A percentile compares a stretch with the other conserved stretches of the same genome.
phyloP scores from a whole-genome alignment of 192 early-diverging fungal species.

The Entomortierella chlamydospora region DNA sequence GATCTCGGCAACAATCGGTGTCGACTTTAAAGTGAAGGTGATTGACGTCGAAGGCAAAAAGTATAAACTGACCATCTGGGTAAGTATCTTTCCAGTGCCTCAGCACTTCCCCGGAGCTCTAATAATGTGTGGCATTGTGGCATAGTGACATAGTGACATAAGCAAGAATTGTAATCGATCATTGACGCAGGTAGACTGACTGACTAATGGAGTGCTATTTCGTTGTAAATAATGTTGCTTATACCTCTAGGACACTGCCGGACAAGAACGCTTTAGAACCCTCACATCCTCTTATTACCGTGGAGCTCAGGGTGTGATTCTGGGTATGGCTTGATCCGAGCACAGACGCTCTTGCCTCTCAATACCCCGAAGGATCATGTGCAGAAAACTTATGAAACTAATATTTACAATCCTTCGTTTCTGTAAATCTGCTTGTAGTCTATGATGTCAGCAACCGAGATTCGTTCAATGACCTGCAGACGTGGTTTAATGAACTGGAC shows the following conservation, averaged over 20 bases:
- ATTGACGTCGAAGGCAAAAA: constrained; percentile 84
- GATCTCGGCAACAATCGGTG: constrained; percentile 91
- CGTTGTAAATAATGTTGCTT: background rate
- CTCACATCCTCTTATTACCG: constrained; percentile 98
- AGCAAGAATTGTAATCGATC: background rate
- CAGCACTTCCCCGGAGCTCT: too few species aligned
- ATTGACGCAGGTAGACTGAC: too few species aligned
- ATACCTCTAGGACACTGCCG: constrained; percentile 90
- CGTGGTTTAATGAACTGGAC: constrained; percentile 96
- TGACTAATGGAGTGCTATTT: background rate
- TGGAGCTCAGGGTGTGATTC: constrained; percentile 97
- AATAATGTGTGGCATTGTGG: too few species aligned
- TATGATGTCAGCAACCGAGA: constrained; percentile 97
- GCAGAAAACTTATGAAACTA: background rate
- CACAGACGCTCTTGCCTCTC: background rate
- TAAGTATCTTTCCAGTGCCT: constrained; percentile 57
- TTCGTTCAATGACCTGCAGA: constrained; percentile 91
- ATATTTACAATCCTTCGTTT: background rate
- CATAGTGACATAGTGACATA: constrained; percentile 1
- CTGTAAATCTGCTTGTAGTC: constrained; percentile 60
- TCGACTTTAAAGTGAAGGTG: constrained; percentile 98
- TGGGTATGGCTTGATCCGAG: constrained; percentile 66
- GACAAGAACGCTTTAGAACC: constrained; percentile 98
- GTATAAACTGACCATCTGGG: constrained; percentile 98
- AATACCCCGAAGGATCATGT: background rate